Evolutionary conservation across 768 basidiomycete species (phyloP).

Genomic region (Sistotremastrum suecicum): DNA sequence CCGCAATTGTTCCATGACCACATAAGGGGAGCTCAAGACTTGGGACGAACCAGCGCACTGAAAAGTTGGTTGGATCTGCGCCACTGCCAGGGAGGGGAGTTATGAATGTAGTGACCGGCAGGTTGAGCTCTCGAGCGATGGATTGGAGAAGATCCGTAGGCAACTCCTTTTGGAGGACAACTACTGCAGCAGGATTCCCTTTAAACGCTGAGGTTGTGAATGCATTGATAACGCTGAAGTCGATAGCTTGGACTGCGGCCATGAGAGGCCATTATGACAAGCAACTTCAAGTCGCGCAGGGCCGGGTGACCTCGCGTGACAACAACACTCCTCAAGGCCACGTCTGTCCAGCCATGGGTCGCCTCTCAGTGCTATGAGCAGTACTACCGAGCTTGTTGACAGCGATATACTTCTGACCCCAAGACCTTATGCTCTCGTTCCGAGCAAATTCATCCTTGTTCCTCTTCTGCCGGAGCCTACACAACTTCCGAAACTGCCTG

Average conservation of each 20-base stretch:
- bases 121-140: slow-evolving; percentile 30
- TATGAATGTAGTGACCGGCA: slow-evolving; percentile 28
- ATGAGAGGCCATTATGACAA: too few species aligned
- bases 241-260: neutral
- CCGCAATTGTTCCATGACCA: slow-evolving; percentile 31
- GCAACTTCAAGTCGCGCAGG: too few species aligned
- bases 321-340: too few species aligned
- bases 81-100: slow-evolving; percentile 6
- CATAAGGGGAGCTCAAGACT: slow-evolving; percentile 22
- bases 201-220: slow-evolving; percentile 26
- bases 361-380: too few species aligned
- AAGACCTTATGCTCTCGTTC: too few species aligned
- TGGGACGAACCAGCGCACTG: slow-evolving; percentile 26
- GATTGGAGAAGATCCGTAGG: slow-evolving; percentile 17
- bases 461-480: neutral
- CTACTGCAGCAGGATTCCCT: slow-evolving; percentile 32
- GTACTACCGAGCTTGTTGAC: too few species aligned
- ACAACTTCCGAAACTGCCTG: neutral
- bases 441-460: neutral
- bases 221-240: slow-evolving; percentile 28
- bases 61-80: slow-evolving; percentile 15
- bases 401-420: too few species aligned
- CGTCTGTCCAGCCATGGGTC: too few species aligned
- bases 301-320: too few species aligned
- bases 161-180: slow-evolving; percentile 20